phyloP scores from a whole-genome alignment of 805 yeast species.

The Vanderwaltozyma polyspora region DNA sequence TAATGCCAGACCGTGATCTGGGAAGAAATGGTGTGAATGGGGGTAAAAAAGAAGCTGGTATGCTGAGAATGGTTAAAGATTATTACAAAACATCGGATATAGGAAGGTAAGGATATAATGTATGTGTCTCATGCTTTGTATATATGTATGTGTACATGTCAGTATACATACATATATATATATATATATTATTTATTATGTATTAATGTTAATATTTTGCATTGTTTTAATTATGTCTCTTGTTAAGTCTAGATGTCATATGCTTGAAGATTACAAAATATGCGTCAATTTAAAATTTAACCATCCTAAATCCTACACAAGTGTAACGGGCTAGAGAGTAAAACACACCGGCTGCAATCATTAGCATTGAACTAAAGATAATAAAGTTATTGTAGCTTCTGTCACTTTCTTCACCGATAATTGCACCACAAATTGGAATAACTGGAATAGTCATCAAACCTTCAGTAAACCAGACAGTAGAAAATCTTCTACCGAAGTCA shows the following conservation, averaged over 20 bases:
- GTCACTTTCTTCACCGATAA: slow-evolving; percentile 29
- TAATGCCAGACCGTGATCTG: not conserved
- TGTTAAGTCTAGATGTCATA: no score
- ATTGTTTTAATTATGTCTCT: no score
- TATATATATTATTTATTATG: no score
- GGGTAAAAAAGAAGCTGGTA: slow-evolving; percentile 32
- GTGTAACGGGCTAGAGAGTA: slow-evolving; percentile 33
- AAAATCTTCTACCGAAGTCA: slow-evolving; percentile 44
- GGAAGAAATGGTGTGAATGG: not conserved
- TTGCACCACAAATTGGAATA: slow-evolving; percentile 40
- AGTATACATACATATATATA: no score
- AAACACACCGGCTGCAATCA: slow-evolving; percentile 28
- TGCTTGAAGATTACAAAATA: no score
- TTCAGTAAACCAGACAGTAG: slow-evolving; percentile 47
- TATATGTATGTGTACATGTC: no score
- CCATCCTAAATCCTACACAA: slow-evolving; percentile 33
- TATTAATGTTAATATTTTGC: no score
- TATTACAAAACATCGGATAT: slow-evolving; percentile 44
- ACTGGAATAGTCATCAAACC: slow-evolving; percentile 39
- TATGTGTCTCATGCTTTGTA: not conserved
- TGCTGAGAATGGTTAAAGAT: slow-evolving; percentile 70
- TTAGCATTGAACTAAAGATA: slow-evolving; percentile 33
- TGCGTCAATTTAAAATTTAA: slow-evolving; percentile 29
- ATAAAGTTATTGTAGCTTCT: slow-evolving; percentile 34
- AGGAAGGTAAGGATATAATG: slow-evolving; percentile 8